Conservation (phyloP, 108 stramenopile genomes). For the Nitzschia sp. region DNA sequence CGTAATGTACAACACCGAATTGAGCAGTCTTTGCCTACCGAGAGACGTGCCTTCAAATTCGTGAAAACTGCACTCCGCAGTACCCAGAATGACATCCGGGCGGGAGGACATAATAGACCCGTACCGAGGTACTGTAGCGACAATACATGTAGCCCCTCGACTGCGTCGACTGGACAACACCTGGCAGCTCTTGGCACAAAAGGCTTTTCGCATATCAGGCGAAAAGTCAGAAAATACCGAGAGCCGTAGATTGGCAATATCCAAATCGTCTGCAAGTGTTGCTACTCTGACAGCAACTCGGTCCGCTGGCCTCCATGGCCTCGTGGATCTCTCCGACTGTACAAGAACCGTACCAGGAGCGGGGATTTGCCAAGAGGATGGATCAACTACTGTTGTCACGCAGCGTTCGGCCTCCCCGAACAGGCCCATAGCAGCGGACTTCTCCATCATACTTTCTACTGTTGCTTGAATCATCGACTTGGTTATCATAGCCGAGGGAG, state of each 20-base stretch:
- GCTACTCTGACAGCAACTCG: slow-evolving; percentile 44
- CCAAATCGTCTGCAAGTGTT: slow-evolving; percentile 56
- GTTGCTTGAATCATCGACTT: slow-evolving; percentile 10
- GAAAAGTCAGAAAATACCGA: slow-evolving; percentile 78
- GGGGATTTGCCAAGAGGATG: slow-evolving; percentile 1
- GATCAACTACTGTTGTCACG: not conserved
- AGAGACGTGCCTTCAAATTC: slow-evolving; percentile 76
- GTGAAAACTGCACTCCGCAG: slow-evolving; percentile 81
- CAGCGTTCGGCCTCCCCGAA: slow-evolving; percentile 12
- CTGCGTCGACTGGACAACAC: slow-evolving; percentile 59
- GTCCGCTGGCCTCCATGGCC: not conserved
- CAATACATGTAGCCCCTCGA: slow-evolving; percentile 71
- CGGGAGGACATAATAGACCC: not conserved
- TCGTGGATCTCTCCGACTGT: not conserved
- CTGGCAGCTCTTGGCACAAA: slow-evolving; percentile 63
- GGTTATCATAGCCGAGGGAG: not conserved
- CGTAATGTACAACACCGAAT: slow-evolving; percentile 76
- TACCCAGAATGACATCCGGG: slow-evolving; percentile 58
- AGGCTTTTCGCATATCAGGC: slow-evolving; percentile 52
- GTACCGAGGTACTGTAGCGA: slow-evolving; percentile 50
- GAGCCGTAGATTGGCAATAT: slow-evolving; percentile 80
- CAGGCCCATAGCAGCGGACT: slow-evolving; percentile 19
- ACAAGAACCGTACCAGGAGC: slow-evolving; percentile 25
- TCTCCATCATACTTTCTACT: slow-evolving; percentile 24
- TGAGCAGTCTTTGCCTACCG: slow-evolving; percentile 50